phyloP scores from a whole-genome alignment of 495 filamentous ascomycete genomes.

The Tirmania nivea region DNA sequence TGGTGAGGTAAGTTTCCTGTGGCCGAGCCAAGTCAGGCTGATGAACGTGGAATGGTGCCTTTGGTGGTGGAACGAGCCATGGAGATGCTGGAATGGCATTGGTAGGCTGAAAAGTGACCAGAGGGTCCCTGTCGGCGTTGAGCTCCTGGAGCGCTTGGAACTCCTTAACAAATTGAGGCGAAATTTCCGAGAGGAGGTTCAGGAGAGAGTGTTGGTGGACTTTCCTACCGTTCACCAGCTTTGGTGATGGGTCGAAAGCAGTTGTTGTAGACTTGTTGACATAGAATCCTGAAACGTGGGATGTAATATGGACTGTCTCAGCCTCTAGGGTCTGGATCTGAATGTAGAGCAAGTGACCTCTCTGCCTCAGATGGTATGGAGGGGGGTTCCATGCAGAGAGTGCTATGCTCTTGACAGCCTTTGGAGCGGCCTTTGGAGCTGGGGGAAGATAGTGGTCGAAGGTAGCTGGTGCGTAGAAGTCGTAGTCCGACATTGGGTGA shows the following conservation, averaged over 20 bases:
- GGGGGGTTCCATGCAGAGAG: conserved; percentile 93
- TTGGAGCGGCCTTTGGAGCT: conserved; percentile 42
- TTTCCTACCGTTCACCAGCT: conserved; percentile 39
- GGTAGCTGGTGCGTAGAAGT: conserved; percentile 44
- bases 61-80: conserved; percentile 59
- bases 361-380: conserved; percentile 70
- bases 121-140: conserved; percentile 61
- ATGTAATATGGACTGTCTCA: conserved; percentile 79
- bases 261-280: conserved; percentile 78
- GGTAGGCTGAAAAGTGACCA: conserved; percentile 83
- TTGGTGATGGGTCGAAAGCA: conserved; percentile 80
- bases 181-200: conserved; percentile 51
- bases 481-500: conserved; percentile 42
- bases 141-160: conserved; percentile 58
- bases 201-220: conserved; percentile 67
- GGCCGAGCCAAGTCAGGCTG: conserved; percentile 65
- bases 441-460: conserved; percentile 50
- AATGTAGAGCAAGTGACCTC: conserved; percentile 84
- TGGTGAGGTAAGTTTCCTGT: conserved; percentile 78
- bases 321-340: conserved; percentile 73
- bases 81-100: conserved; percentile 82
- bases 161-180: conserved; percentile 53
- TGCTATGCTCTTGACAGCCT: conserved; percentile 70
- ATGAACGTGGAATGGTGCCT: conserved; percentile 43
- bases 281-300: conserved; percentile 84